These are phyloP conservation scores for Globisporangium spinosum DNA, from an alignment of 352 stramenopile genomes.

Conservation along the genomic window DNA sequence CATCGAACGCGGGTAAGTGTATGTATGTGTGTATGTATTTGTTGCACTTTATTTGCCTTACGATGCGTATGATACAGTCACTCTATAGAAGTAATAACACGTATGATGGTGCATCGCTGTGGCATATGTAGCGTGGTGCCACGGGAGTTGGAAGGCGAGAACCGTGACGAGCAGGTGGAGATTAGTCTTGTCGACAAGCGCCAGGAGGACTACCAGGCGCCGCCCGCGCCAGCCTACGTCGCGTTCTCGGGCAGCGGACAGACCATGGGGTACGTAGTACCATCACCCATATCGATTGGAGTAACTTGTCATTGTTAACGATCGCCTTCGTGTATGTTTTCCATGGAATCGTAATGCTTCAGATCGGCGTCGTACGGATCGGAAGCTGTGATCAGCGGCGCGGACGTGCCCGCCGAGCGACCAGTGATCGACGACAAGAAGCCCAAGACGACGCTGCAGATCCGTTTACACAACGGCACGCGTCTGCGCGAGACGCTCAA, in stretches of 20 bases:
- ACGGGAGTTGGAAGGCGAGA: slow-evolving; percentile 68
- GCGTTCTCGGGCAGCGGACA: slow-evolving; percentile 84
- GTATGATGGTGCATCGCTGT: not conserved
- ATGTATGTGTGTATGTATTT: not conserved
- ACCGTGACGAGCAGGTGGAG: slow-evolving; percentile 65
- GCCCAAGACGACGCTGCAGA: slow-evolving; percentile 85
- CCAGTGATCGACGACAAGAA: slow-evolving; percentile 84
- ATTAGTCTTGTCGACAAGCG: slow-evolving; percentile 86
- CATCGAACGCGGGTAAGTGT: slow-evolving; percentile 59
- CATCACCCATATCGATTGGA: not conserved
- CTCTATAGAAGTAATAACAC: not conserved
- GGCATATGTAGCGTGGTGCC: slow-evolving; percentile 48
- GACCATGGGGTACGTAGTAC: slow-evolving; percentile 52
- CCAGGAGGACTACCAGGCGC: slow-evolving; percentile 75
- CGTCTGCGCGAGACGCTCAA: slow-evolving; percentile 84
- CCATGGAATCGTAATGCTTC: not conserved
- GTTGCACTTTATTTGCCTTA: not conserved
- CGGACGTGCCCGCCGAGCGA: slow-evolving; percentile 29
- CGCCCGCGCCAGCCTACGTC: slow-evolving; percentile 70
- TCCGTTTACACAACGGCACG: slow-evolving; percentile 83
- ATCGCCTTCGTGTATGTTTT: too few species aligned
- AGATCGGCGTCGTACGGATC: slow-evolving; percentile 39
- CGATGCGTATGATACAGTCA: not conserved
- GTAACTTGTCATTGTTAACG: not conserved
- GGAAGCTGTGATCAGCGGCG: slow-evolving; percentile 47